Base-by-base conservation (phyloP, 345 rosid genomes). In the Salix suchowensis region DNA sequence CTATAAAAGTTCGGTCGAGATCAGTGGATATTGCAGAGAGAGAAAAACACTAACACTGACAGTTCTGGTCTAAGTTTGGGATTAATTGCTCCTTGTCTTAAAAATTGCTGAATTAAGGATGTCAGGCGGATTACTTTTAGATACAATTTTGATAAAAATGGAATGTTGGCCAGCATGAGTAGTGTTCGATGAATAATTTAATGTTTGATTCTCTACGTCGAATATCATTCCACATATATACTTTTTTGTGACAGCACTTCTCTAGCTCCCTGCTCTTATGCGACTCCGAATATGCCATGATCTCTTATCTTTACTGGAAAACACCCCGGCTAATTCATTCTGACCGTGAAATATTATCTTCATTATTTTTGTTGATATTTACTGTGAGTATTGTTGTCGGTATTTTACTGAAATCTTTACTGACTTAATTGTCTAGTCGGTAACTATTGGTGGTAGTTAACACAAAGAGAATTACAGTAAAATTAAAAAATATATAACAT, bases 261-360 rank as follows among this genome's bases (percentile, higher is more conserved):
- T 40, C 44, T 2, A 14, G 1, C 50, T 46, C 50, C 55, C 26
- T 24, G 3, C 14, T 72, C 34, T 60, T 39, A 23, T 26, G 37
- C 30, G 76, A 16, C 64, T 12, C 48, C n/a, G 58, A 54, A 76
- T 68, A 68, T 54, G 78, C 68, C 67, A 68, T n/a, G 12, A 24
- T 23, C 5, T 36, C 30, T 40, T 28, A 16, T 48, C 28, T n/a
- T 13, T 46, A 8, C 37, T 34, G 37, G 37, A 5, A 34, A 5
- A 5, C 0, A 0, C 5, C 36, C 37, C 37, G 37, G 37, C 37
- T 34, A 34, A 4, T 34, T 34, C 37, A 34, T 34, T 0, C 37
- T 34, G 37, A 5, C 37, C 6, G 6, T 34, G 37, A 34, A 34
- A 34, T 34, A 34, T 34, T 34, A 34, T 34, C 37, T 4, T 30